Evolutionary conservation across 2,329 filamentous ascomycete genomes (phyloP), one percentile per base, ranked within the genome.

Genomic region (Aspergillus puulaauensis): DNA sequence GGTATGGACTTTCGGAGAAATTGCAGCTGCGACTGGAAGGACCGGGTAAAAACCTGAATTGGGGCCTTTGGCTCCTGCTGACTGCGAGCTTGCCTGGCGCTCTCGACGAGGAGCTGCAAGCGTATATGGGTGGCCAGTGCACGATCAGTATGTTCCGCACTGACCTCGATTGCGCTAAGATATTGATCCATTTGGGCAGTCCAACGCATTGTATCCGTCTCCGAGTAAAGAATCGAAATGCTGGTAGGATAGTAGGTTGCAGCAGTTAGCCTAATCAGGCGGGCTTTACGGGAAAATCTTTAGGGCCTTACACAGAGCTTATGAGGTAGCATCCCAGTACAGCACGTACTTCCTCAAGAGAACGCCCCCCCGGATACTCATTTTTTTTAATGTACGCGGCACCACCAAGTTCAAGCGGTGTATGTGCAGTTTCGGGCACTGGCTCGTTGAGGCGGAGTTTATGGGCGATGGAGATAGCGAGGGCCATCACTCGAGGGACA

Each of bases 131-230:
- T 9, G 6, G 44, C 52, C 35, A 55, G 7, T n/a, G 27, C 45
- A 8, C 21, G 7, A 19, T 55, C 52, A 15, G 8, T n/a, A 6
- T 23, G 15, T 12, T 48, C 35, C 2, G 35, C 17, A 7, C 33
- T 48, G 15, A 23, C 33, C 15, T 41, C 52, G 21, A 55, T n/a
- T 19, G 6, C 7, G 1, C 6, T 4, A 6, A 55, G 44, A 14
- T 40, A 27, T 4, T 41, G 14, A 5, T 55, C 52, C 44, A 55
- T 48, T 15, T 48, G 44, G 3, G 45, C 11, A 3, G 52, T 49
- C 44, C 44, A 55, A 2, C 44, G 45, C 52, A 49, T 40, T 8
- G 44, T 6, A 15, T 55, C 52, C 44, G 49, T 44, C 5, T 55
- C 21, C 1, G 14, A 8, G 37, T 49, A 55, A 19, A 49, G 49